phyloP scores from a whole-genome alignment of 345 rosid species.

The Populus nigra region DNA sequence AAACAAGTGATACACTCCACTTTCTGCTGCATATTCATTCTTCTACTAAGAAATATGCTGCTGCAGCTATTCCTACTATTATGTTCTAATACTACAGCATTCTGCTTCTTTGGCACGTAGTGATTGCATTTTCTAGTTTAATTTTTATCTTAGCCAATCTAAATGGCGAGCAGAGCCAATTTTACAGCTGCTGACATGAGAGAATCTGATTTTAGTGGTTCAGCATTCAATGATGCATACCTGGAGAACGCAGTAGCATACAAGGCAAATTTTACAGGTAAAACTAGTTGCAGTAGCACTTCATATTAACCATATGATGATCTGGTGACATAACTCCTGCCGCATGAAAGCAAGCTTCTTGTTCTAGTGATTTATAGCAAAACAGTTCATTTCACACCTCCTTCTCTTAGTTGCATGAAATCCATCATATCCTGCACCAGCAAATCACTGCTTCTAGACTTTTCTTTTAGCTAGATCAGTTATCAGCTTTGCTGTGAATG shows the following conservation, averaged over 20 bases:
- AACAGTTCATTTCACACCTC: background rate
- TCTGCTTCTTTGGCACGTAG: background rate
- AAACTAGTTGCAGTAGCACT: background rate
- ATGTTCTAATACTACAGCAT: too few relatives aligned
- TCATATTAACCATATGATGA: background rate
- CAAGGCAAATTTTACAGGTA: constrained; percentile 87
- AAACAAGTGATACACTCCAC: background rate
- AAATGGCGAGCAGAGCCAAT: constrained; percentile 70
- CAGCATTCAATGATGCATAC: constrained; percentile 91
- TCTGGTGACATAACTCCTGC: background rate
- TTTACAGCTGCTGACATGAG: constrained; percentile 96
- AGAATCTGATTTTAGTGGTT: constrained; percentile 91
- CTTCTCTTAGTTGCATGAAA: background rate
- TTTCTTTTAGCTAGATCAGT: background rate
- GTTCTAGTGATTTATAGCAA: background rate
- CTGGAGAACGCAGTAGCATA: constrained; percentile 95
- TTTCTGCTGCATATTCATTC: too few relatives aligned
- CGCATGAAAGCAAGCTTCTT: background rate
- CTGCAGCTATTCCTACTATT: too few relatives aligned
- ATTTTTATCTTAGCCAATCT: constrained; percentile 15
- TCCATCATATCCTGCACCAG: background rate
- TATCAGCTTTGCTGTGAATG: background rate
- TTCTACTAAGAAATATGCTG: background rate
- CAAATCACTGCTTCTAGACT: background rate
- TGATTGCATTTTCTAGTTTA: background rate